Evolutionary conservation across 1,139 yeast species (phyloP), one percentile per base, ranked within the genome.

Genomic region (Saccharomycopsis hybrid): DNA sequence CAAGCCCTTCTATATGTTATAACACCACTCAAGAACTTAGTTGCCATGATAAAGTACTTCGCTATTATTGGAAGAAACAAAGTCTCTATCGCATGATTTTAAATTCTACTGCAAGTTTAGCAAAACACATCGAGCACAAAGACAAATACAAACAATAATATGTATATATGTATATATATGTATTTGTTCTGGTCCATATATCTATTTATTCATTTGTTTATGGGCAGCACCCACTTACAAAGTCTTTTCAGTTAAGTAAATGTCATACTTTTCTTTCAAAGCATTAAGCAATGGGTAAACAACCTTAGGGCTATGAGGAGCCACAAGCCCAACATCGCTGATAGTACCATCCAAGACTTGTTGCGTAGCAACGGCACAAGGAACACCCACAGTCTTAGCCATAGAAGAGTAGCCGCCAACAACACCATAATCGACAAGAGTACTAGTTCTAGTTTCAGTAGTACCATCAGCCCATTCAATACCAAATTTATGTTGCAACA

Each of bases 311-410:
- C 88, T 74, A 78, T 87, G 86, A 64, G 98, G 98, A 51, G 97
- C 97, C 61, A 84, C 77, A 65, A 92, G 77, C 60, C 98, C 98
- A 50, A 60, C 64, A 55, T 60, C 62, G 62, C 76, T 74, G 65
- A 88, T 84, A 57, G 84, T 80, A 57, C 96, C 96, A 59, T 85
- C 78, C 62, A 92, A 77, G 58, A 92, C 86, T 70, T 86, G 85
- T 72, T 82, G 82, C 56, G 85, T 77, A 41, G 97, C 98, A 67
- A 92, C 95, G 54, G 97, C 97, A 71, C 96, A 92, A 59, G 98
- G 98, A 59, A 89, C 92, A 74, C 98, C 98, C 54, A 92, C 98
- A 60, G 88, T 78, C 68, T 92, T 90, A 60, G 98, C 98, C 98
- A 92, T 92, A 46, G 97, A 90, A 43, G 96, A 85, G 80, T 90